These are phyloP conservation scores for Ilyonectria sp. DNA, from an alignment of 2,329 filamentous ascomycete species.

Conservation along the genomic window DNA sequence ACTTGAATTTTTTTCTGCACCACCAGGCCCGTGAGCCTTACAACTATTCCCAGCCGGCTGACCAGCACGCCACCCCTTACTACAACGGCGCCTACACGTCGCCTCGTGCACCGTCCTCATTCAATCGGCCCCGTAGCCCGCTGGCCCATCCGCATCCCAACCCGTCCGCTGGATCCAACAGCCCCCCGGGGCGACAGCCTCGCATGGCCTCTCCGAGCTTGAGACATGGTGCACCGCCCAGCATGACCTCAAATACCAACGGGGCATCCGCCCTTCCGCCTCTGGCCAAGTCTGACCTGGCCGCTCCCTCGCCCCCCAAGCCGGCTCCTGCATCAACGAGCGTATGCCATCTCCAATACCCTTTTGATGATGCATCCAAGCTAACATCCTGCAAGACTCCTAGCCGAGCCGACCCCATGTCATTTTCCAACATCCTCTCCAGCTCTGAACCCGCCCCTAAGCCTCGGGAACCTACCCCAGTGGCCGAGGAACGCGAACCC, in stretches of 20 bases:
- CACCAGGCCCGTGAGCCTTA: slow-evolving; percentile 67
- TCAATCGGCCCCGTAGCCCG: slow-evolving; percentile 65
- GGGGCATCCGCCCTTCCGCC: slow-evolving; percentile 56
- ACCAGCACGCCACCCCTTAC: slow-evolving; percentile 61
- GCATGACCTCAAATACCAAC: slow-evolving; percentile 58
- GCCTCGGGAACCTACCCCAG: slow-evolving; percentile 63
- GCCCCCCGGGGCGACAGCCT: slow-evolving; percentile 57
- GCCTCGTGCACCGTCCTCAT: slow-evolving; percentile 59
- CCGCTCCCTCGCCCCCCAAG: slow-evolving; percentile 58
- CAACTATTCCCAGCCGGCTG: slow-evolving; percentile 61
- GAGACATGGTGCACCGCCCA: slow-evolving; percentile 60
- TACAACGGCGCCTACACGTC: slow-evolving; percentile 67
- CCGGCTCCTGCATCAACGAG: slow-evolving; percentile 55
- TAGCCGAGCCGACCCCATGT: slow-evolving; percentile 89
- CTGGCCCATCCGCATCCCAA: slow-evolving; percentile 65
- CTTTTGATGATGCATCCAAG: slow-evolving; percentile 22
- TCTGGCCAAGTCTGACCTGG: slow-evolving; percentile 58
- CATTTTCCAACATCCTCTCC: slow-evolving; percentile 94
- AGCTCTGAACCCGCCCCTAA: slow-evolving; percentile 78
- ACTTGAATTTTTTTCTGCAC: slow-evolving; percentile 47
- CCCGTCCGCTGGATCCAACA: slow-evolving; percentile 60
- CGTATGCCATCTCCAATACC: slow-evolving; percentile 49
- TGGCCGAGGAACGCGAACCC: slow-evolving; percentile 49
- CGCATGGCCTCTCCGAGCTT: slow-evolving; percentile 65
- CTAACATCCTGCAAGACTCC: slow-evolving; percentile 68